A percentile compares a stretch with the other conserved stretches of the same genome.
These are phyloP conservation scores for Eimeria nieschulzi DNA, from an alignment of 169 alveolate species.

Conservation along the genomic window DNA sequence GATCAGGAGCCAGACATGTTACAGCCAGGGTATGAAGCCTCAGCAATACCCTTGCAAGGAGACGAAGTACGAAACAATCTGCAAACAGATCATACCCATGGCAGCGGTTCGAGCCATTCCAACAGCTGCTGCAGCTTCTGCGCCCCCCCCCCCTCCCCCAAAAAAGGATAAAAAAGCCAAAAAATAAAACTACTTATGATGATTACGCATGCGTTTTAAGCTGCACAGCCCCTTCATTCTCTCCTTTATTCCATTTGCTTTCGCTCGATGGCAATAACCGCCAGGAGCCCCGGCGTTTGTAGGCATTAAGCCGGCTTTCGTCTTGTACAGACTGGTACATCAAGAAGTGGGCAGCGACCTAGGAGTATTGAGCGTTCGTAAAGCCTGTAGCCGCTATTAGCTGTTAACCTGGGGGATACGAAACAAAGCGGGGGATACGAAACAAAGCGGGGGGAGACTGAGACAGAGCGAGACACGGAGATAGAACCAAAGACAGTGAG, in stretches of 20 bases:
- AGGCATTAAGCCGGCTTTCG: neutral
- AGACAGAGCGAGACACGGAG: too few relatives aligned
- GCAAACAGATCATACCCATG: constrained; percentile 59
- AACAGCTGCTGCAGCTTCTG: neutral
- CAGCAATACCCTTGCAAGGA: constrained; percentile 74
- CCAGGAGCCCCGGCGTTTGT: neutral
- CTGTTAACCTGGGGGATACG: too few relatives aligned
- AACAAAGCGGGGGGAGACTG: too few relatives aligned
- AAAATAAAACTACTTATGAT: neutral
- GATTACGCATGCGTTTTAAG: constrained; percentile 66
- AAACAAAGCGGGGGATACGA: too few relatives aligned
- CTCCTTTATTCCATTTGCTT: constrained; percentile 10
- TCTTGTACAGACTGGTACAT: too few relatives aligned
- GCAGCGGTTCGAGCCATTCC: too few relatives aligned
- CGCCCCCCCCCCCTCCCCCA: constrained; percentile 41
- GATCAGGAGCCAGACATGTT: constrained; percentile 66
- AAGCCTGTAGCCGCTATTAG: too few relatives aligned
- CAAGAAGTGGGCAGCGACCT: too few relatives aligned
- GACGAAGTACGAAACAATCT: constrained; percentile 62
- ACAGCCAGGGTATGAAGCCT: constrained; percentile 68
- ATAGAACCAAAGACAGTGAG: too few relatives aligned
- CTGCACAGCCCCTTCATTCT: constrained; percentile 65
- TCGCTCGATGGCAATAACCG: constrained; percentile 24
- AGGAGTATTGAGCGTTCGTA: too few relatives aligned
- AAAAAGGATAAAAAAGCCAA: constrained; percentile 56